Conservation (phyloP, 345 rosid species). For the Erodium maritimum region DNA sequence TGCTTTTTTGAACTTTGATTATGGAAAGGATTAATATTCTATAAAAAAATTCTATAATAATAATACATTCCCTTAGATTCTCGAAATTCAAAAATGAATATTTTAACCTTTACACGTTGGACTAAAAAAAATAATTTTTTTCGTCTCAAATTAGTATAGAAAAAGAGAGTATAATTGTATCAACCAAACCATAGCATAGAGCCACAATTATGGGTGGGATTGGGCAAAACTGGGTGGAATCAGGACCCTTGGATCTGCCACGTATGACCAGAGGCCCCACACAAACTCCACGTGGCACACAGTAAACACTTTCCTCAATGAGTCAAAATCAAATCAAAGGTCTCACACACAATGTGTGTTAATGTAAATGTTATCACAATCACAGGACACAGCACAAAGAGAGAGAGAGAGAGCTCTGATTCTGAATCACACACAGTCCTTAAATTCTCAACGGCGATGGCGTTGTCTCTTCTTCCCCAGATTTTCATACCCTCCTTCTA, state of each 20-base stretch:
- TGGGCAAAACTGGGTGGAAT: neutral
- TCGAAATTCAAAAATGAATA: no score
- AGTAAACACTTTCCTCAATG: neutral
- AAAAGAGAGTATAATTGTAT: neutral
- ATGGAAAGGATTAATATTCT: no score
- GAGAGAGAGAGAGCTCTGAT: neutral
- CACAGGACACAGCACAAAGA: neutral
- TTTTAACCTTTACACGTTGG: no score
- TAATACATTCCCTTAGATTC: no score
- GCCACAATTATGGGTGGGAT: neutral
- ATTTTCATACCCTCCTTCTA: conserved; percentile 17
- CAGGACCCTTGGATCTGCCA: neutral
- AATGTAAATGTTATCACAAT: neutral
- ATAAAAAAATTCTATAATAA: no score
- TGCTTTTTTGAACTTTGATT: no score
- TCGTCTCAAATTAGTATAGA: no score
- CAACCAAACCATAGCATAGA: neutral
- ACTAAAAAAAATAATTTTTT: no score
- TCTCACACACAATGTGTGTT: neutral
- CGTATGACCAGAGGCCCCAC: neutral
- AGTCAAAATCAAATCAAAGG: neutral
- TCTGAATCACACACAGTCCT: neutral
- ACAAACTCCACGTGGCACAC: neutral
- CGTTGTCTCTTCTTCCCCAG: conserved; percentile 11
- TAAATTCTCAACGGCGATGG: neutral